These are phyloP conservation scores for Entophlyctis luteolus DNA, from an alignment of 192 early-diverging fungal genomes.

Conservation along the genomic window DNA sequence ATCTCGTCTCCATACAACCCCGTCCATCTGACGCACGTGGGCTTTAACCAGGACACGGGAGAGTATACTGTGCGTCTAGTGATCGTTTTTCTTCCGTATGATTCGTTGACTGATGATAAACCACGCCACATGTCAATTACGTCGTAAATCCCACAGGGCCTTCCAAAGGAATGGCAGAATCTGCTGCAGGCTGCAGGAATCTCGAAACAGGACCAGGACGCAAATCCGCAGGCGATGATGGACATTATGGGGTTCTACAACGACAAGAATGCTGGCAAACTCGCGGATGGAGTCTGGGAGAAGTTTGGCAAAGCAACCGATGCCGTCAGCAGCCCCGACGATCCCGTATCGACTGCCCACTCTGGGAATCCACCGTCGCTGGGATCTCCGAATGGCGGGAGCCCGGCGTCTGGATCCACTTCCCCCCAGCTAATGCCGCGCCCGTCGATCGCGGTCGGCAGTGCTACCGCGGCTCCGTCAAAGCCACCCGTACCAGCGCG, in stretches of 20 bases:
- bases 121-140: too few species aligned
- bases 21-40: constrained; percentile 95
- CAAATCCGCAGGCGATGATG: constrained; percentile 74
- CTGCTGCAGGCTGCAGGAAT: constrained; percentile 92
- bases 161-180: constrained; percentile 90
- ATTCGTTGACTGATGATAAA: too few species aligned
- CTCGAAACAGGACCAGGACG: constrained; percentile 86
- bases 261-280: constrained; percentile 28
- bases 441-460: constrained; percentile 1
- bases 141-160: constrained; percentile 57
- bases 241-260: constrained; percentile 52
- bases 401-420: neutral
- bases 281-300: constrained; percentile 21
- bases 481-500: constrained; percentile 49
- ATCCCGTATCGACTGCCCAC: too few species aligned
- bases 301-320: constrained; percentile 11
- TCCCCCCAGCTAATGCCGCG: constrained; percentile 16
- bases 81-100: neutral
- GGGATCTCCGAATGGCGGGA: neutral
- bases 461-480: constrained; percentile 12
- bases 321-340: too few species aligned
- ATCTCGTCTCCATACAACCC: constrained; percentile 95
- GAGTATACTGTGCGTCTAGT: constrained; percentile 57
- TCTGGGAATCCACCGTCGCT: neutral
- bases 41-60: constrained; percentile 92